Evolutionary conservation across 352 stramenopile genomes (phyloP).

Genomic region (Phytophthora sp.): DNA sequence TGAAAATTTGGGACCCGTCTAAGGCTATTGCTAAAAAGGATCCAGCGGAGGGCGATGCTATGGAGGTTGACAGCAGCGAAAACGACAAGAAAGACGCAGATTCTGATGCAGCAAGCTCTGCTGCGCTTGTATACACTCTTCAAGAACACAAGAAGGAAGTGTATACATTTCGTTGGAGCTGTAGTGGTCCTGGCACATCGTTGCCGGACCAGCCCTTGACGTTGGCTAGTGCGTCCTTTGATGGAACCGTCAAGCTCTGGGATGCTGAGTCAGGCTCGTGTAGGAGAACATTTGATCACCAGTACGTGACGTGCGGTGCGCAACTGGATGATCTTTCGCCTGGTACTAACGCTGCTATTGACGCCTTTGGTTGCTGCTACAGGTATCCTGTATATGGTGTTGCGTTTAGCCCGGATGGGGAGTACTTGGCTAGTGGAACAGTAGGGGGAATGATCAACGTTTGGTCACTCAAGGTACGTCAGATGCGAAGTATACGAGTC

Average conservation of each 20-base stretch:
- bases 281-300: slow-evolving; percentile 92
- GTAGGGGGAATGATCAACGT: slow-evolving; percentile 97
- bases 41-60: slow-evolving; percentile 26
- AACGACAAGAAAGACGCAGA: slow-evolving; percentile 35
- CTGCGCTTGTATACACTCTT: slow-evolving; percentile 81
- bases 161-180: slow-evolving; percentile 94
- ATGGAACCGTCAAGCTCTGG: slow-evolving; percentile 96
- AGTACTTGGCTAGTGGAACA: slow-evolving; percentile 97
- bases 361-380: slow-evolving; percentile 15
- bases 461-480: slow-evolving; percentile 95
- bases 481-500: slow-evolving; percentile 40
- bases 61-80: slow-evolving; percentile 37
- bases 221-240: slow-evolving; percentile 95
- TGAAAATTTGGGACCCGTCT: slow-evolving; percentile 96
- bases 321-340: slow-evolving; percentile 1
- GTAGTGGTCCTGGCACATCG: slow-evolving; percentile 72
- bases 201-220: slow-evolving; percentile 73
- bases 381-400: slow-evolving; percentile 90
- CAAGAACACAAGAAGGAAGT: slow-evolving; percentile 94
- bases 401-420: slow-evolving; percentile 87
- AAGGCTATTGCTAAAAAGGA: slow-evolving; percentile 39
- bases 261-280: slow-evolving; percentile 92
- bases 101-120: slow-evolving; percentile 31
- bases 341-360: slow-evolving; percentile 32
- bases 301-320: slow-evolving; percentile 74